Evolutionary conservation across 306 rosid species (phyloP).

Genomic region (barrel medic (Medicago truncatula)): MtrunA17r5.0-ANR NC_053045.1:46107001-46107500

Average conservation of each 20-base stretch:
- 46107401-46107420: conserved; percentile 14
- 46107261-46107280: conserved; percentile 75
- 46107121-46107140: conserved; percentile 78
- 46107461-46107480: neutral
- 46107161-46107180: conserved; percentile 60
- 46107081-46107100: conserved; percentile 61
- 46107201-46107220: conserved; percentile 66
- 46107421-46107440: conserved; percentile 11
- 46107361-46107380: conserved; percentile 9
- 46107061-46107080: conserved; percentile 57
- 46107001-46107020: conserved; percentile 57
- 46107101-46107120: conserved; percentile 59
- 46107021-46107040: conserved; percentile 68
- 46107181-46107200: conserved; percentile 67
- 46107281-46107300: conserved; percentile 64
- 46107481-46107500: conserved; percentile 26
- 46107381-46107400: conserved; percentile 25
- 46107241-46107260: conserved; percentile 83
- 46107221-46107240: conserved; percentile 71
- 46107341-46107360: conserved; percentile 3
- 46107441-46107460: conserved; percentile 19
- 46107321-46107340: conserved; percentile 25
- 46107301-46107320: conserved; percentile 37
- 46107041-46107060: conserved; percentile 65
- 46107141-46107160: conserved; percentile 72